Base-by-base conservation (phyloP, 2,329 filamentous ascomycete species). In the Ilyonectria destructans region DNA sequence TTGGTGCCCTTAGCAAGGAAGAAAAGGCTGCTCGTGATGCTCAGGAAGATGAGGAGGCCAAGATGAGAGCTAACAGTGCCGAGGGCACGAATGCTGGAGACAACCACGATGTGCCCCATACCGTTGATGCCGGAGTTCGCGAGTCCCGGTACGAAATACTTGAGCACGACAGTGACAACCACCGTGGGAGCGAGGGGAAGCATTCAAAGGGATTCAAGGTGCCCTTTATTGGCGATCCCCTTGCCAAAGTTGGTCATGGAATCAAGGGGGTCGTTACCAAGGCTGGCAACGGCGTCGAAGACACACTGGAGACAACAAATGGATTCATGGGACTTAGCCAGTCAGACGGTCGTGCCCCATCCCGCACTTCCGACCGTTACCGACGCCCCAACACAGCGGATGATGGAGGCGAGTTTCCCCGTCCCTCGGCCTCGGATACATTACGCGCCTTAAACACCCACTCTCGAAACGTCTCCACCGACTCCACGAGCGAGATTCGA, bases 231-330 rank as follows among this genome's bases (percentile, higher is more conserved):
- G 80, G 79, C 4, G 78, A 80, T 37, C 83, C 82, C 0, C 74
- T 88, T 0, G 74, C 79, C 13, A 87, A 85, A 73, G 80, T 89
- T 13, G 84, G 85, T 1, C 82, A 84, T n/a, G 87, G 86, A 1
- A 72, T 89, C n/a, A 83, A 82, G 49, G 82, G 80, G 6, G 82
- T 77, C 10, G 81, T 87, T 1, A 72, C 70, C 37, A 87, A 84
- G 59, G 82, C 85, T 17, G 84, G 84, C 2, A 83, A 85, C 13
- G 87, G 85, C 4, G 78, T 91, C 3, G 87, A 89, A 35, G 81
- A 80, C 26, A 84, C 85, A 12, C 74, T 91, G 21, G 87, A 87
- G 60, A 86, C 85, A 5, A 89, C 85, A 0, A 88, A 89, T 65
- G 88, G 88, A 1, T 90, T 90, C 69, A 70, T 79, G 6, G 73